phyloP scores from a whole-genome alignment of 108 stramenopile species.

The Skeletonema tropicum region DNA sequence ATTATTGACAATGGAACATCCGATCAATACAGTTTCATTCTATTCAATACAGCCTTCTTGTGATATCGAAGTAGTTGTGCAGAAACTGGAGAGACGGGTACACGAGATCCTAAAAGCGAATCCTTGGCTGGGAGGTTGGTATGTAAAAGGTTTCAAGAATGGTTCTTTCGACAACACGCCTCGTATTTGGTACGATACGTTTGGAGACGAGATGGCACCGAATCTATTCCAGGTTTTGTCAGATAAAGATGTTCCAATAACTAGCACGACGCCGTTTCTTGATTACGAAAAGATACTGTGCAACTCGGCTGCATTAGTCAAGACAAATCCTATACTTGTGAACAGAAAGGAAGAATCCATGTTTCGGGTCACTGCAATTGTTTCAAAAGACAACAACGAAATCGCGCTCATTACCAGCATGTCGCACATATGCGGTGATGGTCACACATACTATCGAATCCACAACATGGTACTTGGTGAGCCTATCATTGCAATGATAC shows the following conservation, averaged over 20 bases:
- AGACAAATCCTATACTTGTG: constrained; percentile 31
- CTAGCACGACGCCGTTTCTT: constrained; percentile 20
- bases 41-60: constrained; percentile 11
- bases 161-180: constrained; percentile 40
- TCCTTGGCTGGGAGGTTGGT: constrained; percentile 57
- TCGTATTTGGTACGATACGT: constrained; percentile 49
- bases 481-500: constrained; percentile 24
- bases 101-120: constrained; percentile 30
- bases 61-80: constrained; percentile 7
- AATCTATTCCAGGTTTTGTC: constrained; percentile 37
- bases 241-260: constrained; percentile 30
- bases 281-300: constrained; percentile 35
- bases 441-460: constrained; percentile 48
- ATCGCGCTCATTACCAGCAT: constrained; percentile 46
- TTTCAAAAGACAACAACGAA: constrained; percentile 8
- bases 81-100: constrained; percentile 27
- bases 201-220: constrained; percentile 37
- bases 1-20: constrained; percentile 35
- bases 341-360: constrained; percentile 43
- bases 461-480: constrained; percentile 44
- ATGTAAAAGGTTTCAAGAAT: constrained; percentile 28
- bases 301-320: constrained; percentile 27
- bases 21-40: constrained; percentile 48
- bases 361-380: constrained; percentile 41
- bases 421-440: constrained; percentile 49